Conservation (phyloP, 2,329 filamentous ascomycete genomes). For the Plectosphaerella cucumerina region DNA sequence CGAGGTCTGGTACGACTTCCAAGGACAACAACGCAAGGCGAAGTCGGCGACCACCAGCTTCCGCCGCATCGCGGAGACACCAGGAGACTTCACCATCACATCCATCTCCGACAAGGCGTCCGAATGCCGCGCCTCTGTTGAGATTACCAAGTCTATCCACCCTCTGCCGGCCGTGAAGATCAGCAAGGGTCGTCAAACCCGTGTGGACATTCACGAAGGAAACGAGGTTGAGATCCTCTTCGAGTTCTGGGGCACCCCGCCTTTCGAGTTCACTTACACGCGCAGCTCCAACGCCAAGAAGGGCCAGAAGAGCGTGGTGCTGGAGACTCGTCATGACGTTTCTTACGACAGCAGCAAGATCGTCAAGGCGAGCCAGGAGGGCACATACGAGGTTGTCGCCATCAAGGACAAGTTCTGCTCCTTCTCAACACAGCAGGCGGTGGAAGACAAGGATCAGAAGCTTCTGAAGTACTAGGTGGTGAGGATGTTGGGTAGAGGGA, state of each 20-base stretch:
- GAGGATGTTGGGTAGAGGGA: slow-evolving; percentile 2
- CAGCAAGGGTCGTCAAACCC: slow-evolving; percentile 73
- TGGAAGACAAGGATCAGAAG: slow-evolving; percentile 43
- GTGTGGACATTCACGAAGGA: slow-evolving; percentile 94
- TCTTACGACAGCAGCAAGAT: slow-evolving; percentile 78
- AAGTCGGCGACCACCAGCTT: slow-evolving; percentile 78
- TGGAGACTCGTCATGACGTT: slow-evolving; percentile 87
- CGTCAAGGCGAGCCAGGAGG: slow-evolving; percentile 84
- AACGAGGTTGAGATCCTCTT: slow-evolving; percentile 91
- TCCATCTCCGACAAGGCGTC: slow-evolving; percentile 83
- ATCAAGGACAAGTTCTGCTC: slow-evolving; percentile 93
- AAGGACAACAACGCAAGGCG: slow-evolving; percentile 73
- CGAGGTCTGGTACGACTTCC: slow-evolving; percentile 87
- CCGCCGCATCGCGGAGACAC: slow-evolving; percentile 86
- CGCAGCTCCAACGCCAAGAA: slow-evolving; percentile 80
- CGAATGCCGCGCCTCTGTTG: slow-evolving; percentile 76
- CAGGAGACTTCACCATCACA: slow-evolving; percentile 84
- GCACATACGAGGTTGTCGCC: slow-evolving; percentile 93
- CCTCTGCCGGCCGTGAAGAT: slow-evolving; percentile 89
- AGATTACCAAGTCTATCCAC: slow-evolving; percentile 81
- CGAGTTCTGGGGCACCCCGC: slow-evolving; percentile 91
- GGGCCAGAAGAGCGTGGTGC: slow-evolving; percentile 71
- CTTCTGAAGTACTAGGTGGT: slow-evolving; percentile 11
- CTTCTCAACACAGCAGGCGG: slow-evolving; percentile 68
- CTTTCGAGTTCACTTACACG: slow-evolving; percentile 97